These are phyloP conservation scores for Helotiales sp. DNA, from an alignment of 2,329 filamentous ascomycete genomes.

Conservation along the genomic window DNA sequence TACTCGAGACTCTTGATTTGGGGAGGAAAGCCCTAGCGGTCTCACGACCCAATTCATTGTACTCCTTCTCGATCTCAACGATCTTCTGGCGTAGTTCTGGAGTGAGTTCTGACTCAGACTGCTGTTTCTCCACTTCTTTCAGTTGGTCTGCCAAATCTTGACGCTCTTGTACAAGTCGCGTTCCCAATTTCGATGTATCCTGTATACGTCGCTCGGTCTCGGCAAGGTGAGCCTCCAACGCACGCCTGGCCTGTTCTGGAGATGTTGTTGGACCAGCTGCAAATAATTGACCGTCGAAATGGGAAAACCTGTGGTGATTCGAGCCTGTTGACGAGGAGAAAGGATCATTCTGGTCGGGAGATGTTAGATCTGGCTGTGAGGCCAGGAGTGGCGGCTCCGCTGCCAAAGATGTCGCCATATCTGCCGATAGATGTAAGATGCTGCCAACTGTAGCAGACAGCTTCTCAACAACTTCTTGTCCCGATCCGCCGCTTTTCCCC, in stretches of 20 bases:
- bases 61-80: constrained; percentile 87
- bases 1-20: constrained; percentile 77
- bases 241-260: constrained; percentile 82
- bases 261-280: constrained; percentile 75
- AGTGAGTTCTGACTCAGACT: constrained; percentile 75
- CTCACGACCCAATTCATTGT: constrained; percentile 89
- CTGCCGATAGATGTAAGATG: constrained; percentile 32
- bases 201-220: constrained; percentile 91
- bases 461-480: neutral
- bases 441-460: constrained; percentile 1
- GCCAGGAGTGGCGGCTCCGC: constrained; percentile 28
- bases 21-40: constrained; percentile 85
- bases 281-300: constrained; percentile 80
- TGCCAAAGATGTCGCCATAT: constrained; percentile 30
- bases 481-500: constrained; percentile 6
- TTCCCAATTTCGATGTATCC: constrained; percentile 87
- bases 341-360: constrained; percentile 43
- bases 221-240: constrained; percentile 85
- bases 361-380: constrained; percentile 21
- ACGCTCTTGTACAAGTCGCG: constrained; percentile 82
- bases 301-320: constrained; percentile 75
- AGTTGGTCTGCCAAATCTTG: constrained; percentile 79
- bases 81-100: constrained; percentile 82
- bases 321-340: constrained; percentile 53
- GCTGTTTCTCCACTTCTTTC: constrained; percentile 77